Evolutionary conservation across 306 rosid genomes (phyloP).

Genomic region (Prunus kanzakura): DNA sequence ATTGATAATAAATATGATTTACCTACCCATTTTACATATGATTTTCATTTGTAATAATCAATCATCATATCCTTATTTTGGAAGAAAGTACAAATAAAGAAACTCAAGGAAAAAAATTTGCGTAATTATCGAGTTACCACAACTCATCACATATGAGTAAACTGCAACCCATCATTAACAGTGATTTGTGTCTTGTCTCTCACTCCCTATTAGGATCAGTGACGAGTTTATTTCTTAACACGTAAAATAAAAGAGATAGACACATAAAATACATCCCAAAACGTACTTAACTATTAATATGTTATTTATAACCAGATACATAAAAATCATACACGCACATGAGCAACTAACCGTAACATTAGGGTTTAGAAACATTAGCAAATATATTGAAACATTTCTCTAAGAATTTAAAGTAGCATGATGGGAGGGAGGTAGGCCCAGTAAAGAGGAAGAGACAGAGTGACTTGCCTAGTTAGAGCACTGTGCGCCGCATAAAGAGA

Average conservation of each 20-base stretch:
- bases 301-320: rapidly evolving
- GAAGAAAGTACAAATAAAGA: not conserved
- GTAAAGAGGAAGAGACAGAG: not conserved
- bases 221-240: no score
- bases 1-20: not conserved
- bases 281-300: no score
- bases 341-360: no score
- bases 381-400: no score
- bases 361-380: no score
- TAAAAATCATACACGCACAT: no score
- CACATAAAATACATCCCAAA: no score
- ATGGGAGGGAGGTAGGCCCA: no score
- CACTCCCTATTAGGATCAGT: no score
- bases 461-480: not conserved
- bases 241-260: no score
- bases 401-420: no score
- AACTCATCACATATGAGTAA: not conserved
- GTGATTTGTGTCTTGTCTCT: not conserved
- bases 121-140: not conserved
- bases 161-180: not conserved
- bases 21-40: not conserved
- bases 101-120: not conserved
- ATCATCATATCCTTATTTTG: not conserved
- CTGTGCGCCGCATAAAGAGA: no score
- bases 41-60: not conserved